phyloP scores from a whole-genome alignment of 495 filamentous ascomycete genomes.

The Paragyromitra xinjiangensis region DNA sequence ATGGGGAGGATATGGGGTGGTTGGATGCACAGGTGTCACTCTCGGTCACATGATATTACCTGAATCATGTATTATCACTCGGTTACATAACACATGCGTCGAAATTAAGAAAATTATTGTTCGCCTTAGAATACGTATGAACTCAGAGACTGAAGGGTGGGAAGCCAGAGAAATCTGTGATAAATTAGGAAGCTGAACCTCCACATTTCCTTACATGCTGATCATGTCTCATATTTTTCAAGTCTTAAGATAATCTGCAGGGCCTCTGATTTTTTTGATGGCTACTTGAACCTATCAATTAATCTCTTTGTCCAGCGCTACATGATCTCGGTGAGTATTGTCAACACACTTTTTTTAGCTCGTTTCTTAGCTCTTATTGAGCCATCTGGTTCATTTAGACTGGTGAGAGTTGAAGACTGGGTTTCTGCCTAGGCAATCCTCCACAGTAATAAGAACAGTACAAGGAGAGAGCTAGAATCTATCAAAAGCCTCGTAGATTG shows the following conservation, averaged over 20 bases:
- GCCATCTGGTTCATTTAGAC: background rate
- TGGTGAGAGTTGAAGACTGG: background rate
- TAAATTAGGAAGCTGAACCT: too few relatives aligned
- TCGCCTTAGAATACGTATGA: too few relatives aligned
- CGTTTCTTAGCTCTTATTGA: background rate
- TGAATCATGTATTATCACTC: background rate
- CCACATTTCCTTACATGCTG: too few relatives aligned
- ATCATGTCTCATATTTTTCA: background rate
- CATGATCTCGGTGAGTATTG: background rate
- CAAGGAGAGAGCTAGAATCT: background rate
- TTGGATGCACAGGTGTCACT: too few relatives aligned
- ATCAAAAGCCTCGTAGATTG: background rate
- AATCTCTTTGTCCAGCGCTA: background rate
- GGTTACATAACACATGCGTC: too few relatives aligned
- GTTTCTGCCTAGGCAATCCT: background rate
- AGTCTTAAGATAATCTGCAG: conserved; percentile 4
- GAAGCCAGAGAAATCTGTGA: too few relatives aligned
- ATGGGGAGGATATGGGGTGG: background rate
- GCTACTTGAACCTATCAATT: conserved; percentile 1
- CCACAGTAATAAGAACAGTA: background rate
- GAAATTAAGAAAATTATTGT: too few relatives aligned
- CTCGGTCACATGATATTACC: too few relatives aligned
- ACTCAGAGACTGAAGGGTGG: too few relatives aligned
- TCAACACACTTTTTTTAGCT: background rate
- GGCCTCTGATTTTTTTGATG: background rate